phyloP scores from a whole-genome alignment of 2,329 filamentous ascomycete genomes.

The Fusarium abutilonis region DNA sequence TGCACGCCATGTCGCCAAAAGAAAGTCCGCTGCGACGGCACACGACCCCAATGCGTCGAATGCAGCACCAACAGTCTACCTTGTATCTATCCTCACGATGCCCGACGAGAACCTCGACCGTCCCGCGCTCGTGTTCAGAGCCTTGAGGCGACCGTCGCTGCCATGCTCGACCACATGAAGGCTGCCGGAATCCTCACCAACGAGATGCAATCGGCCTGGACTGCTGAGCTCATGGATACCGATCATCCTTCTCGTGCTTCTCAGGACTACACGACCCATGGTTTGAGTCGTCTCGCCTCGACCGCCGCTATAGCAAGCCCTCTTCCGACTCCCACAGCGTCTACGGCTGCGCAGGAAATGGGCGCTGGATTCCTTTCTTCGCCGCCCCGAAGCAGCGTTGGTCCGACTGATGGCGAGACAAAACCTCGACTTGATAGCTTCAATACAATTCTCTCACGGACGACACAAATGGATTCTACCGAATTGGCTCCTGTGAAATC shows the following conservation, averaged over 20 bases:
- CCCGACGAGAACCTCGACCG: conserved; percentile 46
- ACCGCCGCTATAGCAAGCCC: conserved; percentile 46
- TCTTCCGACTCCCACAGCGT: conserved; percentile 43
- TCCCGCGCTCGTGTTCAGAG: conserved; percentile 47
- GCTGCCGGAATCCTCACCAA: conserved; percentile 44
- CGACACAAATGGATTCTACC: conserved; percentile 20
- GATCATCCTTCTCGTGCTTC: conserved; percentile 32
- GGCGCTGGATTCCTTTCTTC: conserved; percentile 45
- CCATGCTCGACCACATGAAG: conserved; percentile 50
- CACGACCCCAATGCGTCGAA: conserved; percentile 47
- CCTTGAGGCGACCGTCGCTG: conserved; percentile 46
- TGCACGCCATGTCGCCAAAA: conserved; percentile 51
- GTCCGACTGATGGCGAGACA: conserved; percentile 40
- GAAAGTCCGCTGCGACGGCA: conserved; percentile 51
- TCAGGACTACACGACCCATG: conserved; percentile 43
- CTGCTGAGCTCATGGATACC: conserved; percentile 44
- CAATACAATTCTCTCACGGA: conserved; percentile 37
- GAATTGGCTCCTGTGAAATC: conserved; percentile 35
- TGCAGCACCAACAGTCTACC: conserved; percentile 44
- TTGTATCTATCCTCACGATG: conserved; percentile 51
- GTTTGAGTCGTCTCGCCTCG: conserved; percentile 44
- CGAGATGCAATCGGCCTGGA: conserved; percentile 44
- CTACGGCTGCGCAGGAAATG: conserved; percentile 41
- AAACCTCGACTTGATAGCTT: conserved; percentile 43
- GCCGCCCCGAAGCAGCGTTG: conserved; percentile 44